These are phyloP conservation scores for Solanum chiquidenum DNA, from an alignment of 257 asterid genomes.

Conservation along the genomic window DNA sequence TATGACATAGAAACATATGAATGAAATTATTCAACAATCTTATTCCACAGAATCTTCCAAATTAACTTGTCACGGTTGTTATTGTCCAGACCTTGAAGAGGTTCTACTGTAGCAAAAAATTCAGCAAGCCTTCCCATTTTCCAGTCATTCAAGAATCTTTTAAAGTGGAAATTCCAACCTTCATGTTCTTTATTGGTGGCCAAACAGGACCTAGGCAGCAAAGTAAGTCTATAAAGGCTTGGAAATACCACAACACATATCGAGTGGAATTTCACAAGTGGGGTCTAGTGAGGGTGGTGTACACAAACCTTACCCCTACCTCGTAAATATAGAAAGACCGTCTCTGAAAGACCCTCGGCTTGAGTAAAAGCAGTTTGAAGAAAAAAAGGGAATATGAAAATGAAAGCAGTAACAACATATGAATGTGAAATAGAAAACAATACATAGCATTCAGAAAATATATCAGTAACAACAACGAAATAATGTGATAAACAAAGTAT, in stretches of 20 bases:
- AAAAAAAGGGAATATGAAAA: neutral
- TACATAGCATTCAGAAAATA: neutral
- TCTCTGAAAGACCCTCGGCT: neutral
- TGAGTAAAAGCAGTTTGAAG: neutral
- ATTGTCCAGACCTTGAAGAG: neutral
- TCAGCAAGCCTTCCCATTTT: neutral
- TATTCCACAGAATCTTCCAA: neutral
- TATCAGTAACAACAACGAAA: neutral
- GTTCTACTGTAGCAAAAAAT: neutral
- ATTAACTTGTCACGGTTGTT: neutral
- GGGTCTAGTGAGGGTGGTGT: neutral
- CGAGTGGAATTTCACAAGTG: neutral
- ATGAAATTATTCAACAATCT: no score
- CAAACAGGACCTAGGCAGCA: neutral
- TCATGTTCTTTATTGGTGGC: neutral
- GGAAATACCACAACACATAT: neutral
- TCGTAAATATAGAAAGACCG: neutral
- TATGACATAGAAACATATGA: neutral
- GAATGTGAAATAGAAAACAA: neutral
- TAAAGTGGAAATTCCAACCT: neutral
- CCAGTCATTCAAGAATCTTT: no score
- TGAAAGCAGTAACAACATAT: neutral
- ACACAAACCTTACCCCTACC: neutral
- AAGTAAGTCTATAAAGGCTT: neutral
- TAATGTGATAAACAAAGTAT: neutral